Conservation (phyloP, 805 yeast genomes). For the Spathaspora boniae region DNA sequence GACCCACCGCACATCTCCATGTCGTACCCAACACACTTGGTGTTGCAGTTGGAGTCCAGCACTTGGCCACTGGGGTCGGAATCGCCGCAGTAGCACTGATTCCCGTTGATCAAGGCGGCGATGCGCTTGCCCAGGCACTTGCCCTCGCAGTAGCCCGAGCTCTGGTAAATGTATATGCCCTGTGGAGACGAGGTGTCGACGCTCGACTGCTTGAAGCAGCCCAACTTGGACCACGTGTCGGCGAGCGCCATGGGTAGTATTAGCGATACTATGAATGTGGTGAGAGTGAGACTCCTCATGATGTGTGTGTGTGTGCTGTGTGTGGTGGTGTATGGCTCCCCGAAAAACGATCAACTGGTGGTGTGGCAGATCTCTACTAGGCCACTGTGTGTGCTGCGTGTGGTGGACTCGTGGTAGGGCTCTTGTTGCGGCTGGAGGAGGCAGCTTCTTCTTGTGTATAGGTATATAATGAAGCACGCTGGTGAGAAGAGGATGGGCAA, state of each 20-base stretch:
- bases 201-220: constrained; percentile 10
- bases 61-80: constrained; percentile 25
- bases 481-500: too few relatives aligned
- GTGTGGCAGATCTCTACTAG: too few relatives aligned
- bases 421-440: too few relatives aligned
- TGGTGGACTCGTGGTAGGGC: too few relatives aligned
- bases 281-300: too few relatives aligned
- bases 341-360: too few relatives aligned
- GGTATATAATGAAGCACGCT: too few relatives aligned
- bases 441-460: too few relatives aligned
- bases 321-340: too few relatives aligned
- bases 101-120: constrained; percentile 34
- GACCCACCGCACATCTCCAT: constrained; percentile 37
- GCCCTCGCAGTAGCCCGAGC: constrained; percentile 52
- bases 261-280: not conserved
- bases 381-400: too few relatives aligned
- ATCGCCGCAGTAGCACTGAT: constrained; percentile 39
- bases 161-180: constrained; percentile 56
- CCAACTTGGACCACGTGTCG: constrained; percentile 10
- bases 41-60: constrained; percentile 24
- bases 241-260: constrained; percentile 4
- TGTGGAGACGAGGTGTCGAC: constrained; percentile 16
- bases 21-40: constrained; percentile 35
- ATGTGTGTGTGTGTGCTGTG: too few relatives aligned
- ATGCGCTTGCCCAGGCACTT: constrained; percentile 46